Base-by-base conservation (phyloP, 2,329 filamentous ascomycete genomes). In the Arachnomyces sp. region DNA sequence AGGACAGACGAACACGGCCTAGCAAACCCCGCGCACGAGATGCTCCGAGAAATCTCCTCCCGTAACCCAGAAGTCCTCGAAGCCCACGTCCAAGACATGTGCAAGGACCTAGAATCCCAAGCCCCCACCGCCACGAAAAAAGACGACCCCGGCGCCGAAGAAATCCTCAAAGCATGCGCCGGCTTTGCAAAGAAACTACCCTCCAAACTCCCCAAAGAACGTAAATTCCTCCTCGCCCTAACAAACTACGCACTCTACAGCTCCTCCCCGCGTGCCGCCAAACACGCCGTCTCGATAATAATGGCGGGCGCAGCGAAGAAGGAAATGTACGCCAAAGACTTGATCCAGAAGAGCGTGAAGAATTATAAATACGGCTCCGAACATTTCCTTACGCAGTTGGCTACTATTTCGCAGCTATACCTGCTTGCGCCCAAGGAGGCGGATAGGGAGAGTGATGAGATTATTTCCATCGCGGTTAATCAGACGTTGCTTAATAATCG, bases 101-200 rank as follows among this genome's bases (percentile, higher is more conserved):
- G 89, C 65, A 87, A 85, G 56, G 82, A 88, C 43, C 74, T 98
- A 13, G 78, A 88, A 48, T 77, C 85, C 17, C 81, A 89, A 53
- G 83, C 85, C 1, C 92, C 92, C 1, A 80, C 77, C 3, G 71
- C 76, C 14, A 77, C 71, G 13, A 77, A 76, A 38, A 57, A 73
- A 2, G 89, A 89, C 46, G 83, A 90, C 39, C 62, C 77, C 1
- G 73, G 77, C 2, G 81, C 85, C n/a, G 85, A 92, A 9, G 86
- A 95, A 54, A 90, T 90, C 2, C 71, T 98, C 43, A 95, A 94
- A 59, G 90, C 93, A 2, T 95, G 92, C 58, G 84, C 90, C 7
- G 87, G 84, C 2, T 98, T 94, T 59, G 85, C 89, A 1, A 82
- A 82, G 54, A 88, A 82, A 52, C 90, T 93, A 50, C 81, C 90